Percentiles rank a stretch among this genome's conserved stretches.
Conservation (phyloP, 495 filamentous ascomycete genomes). For the Penicillium mononematosum region DNA sequence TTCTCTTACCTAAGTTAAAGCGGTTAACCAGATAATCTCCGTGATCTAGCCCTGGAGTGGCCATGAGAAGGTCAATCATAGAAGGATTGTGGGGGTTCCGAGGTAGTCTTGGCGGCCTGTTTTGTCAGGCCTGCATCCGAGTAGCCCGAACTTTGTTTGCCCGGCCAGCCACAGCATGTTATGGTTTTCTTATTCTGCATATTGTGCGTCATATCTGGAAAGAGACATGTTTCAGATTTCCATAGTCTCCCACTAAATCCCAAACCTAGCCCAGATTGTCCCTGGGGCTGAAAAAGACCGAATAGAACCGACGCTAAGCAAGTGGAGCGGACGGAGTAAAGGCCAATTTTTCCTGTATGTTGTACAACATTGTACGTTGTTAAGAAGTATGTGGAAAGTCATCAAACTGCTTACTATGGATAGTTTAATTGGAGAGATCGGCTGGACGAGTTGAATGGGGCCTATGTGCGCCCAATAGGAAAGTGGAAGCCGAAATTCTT, state of each 20-base stretch:
- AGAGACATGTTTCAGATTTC: constrained; percentile 2
- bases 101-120: neutral
- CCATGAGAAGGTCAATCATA: neutral
- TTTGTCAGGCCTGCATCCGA: neutral
- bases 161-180: neutral
- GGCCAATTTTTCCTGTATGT: neutral
- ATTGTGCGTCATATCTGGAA: neutral
- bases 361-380: neutral
- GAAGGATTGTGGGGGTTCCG: neutral
- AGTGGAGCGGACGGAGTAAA: constrained; percentile 1
- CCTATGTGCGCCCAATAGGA: neutral
- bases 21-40: neutral
- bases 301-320: neutral
- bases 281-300: constrained; percentile 3
- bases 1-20: neutral
- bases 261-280: neutral
- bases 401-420: neutral
- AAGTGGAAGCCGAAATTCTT: neutral
- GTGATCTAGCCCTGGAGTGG: neutral
- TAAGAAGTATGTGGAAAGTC: neutral
- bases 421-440: neutral
- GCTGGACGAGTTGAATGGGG: neutral
- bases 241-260: neutral
- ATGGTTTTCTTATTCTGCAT: neutral
- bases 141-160: neutral